phyloP scores from a whole-genome alignment of 306 rosid genomes.

The Cucurbita moschata region DNA sequence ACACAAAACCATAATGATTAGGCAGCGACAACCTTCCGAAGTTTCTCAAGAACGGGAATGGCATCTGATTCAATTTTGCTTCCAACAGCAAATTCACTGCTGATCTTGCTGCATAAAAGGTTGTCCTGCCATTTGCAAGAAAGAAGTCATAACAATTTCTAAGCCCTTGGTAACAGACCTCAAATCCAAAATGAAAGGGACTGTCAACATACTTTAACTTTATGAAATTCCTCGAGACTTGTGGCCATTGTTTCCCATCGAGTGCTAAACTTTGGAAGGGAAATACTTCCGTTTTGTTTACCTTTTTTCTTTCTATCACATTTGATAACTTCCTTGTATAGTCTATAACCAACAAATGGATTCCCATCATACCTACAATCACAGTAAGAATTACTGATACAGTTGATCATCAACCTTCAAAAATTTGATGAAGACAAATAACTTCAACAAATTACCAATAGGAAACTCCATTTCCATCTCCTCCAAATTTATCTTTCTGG shows the following conservation, averaged over 20 bases:
- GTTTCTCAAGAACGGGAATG: constrained; percentile 56
- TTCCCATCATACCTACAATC: constrained; percentile 72
- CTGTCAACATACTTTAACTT: constrained; percentile 38
- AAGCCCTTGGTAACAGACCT: not conserved
- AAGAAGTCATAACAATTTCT: not conserved
- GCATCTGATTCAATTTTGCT: constrained; percentile 41
- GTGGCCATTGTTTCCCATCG: constrained; percentile 86
- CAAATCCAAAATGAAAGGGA: not conserved
- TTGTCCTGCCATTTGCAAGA: constrained; percentile 47
- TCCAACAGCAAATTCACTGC: constrained; percentile 30
- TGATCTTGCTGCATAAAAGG: constrained; percentile 37
- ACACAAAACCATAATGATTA: constrained; percentile 2
- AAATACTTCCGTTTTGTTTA: constrained; percentile 13
- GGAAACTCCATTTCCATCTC: constrained; percentile 41
- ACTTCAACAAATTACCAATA: constrained; percentile 39
- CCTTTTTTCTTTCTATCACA: constrained; percentile 25
- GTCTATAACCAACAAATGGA: constrained; percentile 35
- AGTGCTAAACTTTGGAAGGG: constrained; percentile 27
- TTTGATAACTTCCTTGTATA: constrained; percentile 40
- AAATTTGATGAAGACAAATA: not conserved
- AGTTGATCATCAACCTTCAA: not conserved
- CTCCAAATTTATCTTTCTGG: constrained; percentile 53
- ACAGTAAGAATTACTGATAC: constrained; percentile 9
- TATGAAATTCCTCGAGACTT: constrained; percentile 47
- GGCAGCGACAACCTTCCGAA: constrained; percentile 33